phyloP scores from a whole-genome alignment of 2,329 filamentous ascomycete genomes.

The Fusarium ambrosium region DNA sequence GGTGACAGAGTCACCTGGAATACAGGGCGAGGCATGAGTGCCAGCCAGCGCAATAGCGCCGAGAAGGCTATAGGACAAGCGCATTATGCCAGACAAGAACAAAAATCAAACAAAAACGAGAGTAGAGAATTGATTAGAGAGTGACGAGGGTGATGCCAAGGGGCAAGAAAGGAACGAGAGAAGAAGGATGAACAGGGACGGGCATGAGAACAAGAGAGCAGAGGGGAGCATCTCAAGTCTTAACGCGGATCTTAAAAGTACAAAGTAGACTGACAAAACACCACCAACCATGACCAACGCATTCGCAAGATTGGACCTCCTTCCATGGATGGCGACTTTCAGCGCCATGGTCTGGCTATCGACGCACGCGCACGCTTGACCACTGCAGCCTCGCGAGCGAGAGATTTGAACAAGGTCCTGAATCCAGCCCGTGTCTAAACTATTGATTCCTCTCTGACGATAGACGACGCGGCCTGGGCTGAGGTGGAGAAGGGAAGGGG shows the following conservation, averaged over 20 bases:
- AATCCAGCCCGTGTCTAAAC: neutral
- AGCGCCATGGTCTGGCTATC: neutral
- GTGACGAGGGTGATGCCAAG: neutral
- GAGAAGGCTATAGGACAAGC: neutral
- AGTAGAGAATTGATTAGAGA: neutral
- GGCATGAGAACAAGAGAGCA: neutral
- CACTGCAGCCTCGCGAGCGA: neutral
- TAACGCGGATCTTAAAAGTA: neutral
- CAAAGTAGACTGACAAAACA: neutral
- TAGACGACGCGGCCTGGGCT: neutral
- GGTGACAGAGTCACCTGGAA: neutral
- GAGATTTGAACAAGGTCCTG: neutral
- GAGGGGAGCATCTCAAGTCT: neutral
- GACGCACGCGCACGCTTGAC: neutral
- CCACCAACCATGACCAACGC: neutral
- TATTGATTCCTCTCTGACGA: neutral
- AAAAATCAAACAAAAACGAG: neutral
- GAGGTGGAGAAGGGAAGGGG: neutral
- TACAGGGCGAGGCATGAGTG: neutral
- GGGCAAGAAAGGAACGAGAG: neutral
- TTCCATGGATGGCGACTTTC: neutral
- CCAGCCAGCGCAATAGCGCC: neutral
- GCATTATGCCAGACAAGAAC: constrained; percentile 1
- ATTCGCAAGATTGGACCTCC: neutral
- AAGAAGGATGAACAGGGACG: neutral